Percentiles rank a stretch among this genome's conserved stretches.
Evolutionary conservation across 176 grass and related monocot genomes (phyloP).

Genomic region (Raddia distichophylla): DNA sequence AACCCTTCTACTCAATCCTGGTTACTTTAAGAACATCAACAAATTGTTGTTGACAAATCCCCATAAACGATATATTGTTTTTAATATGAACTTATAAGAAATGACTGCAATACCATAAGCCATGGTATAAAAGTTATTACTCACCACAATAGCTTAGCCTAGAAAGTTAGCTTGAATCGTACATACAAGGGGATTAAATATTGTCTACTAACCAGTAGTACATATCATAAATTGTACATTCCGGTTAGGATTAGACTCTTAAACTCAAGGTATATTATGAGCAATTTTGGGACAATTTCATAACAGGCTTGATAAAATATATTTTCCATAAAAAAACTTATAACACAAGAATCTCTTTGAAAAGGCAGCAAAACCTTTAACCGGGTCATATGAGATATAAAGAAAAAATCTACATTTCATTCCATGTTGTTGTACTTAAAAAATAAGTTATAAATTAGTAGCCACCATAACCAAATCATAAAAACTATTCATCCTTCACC

Average conservation of each 20-base stretch:
- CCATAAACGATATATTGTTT: neutral
- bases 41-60: neutral
- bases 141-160: neutral
- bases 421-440: neutral
- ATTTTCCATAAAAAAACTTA: conserved; percentile 2
- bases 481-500: neutral
- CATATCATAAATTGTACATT: conserved; percentile 2
- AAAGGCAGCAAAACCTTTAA: neutral
- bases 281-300: neutral
- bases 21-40: conserved; percentile 14
- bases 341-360: conserved; percentile 5
- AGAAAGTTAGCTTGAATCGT: conserved; percentile 22
- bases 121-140: conserved; percentile 12
- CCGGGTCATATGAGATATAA: neutral
- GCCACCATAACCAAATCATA: neutral
- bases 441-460: neutral
- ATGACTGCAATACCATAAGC: conserved; percentile 2
- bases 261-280: neutral
- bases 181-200: neutral
- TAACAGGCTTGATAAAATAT: conserved; percentile 11
- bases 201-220: neutral
- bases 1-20: conserved; percentile 10
- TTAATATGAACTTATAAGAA: neutral
- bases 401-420: neutral
- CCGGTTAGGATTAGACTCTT: neutral